A percentile compares a stretch with the other conserved stretches of the same genome.
Evolutionary conservation across 2,329 filamentous ascomycete genomes (phyloP).

Genomic region (Coniella vitis): DNA sequence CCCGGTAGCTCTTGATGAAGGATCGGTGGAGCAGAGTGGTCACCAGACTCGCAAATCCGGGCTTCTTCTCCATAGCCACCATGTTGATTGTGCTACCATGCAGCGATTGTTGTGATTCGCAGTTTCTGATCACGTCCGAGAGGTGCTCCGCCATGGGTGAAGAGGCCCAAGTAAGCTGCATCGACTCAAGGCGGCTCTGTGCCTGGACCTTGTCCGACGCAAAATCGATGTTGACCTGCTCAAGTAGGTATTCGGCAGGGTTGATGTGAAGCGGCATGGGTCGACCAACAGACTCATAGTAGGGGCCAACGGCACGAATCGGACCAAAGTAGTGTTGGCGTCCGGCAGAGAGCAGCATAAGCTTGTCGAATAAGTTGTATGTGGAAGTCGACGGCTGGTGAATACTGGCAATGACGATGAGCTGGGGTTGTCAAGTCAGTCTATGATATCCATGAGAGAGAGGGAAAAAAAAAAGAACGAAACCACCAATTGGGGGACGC

Average conservation of each 20-base stretch:
- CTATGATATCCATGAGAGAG: neutral
- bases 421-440: constrained; percentile 31
- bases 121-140: constrained; percentile 19
- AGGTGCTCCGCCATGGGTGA: constrained; percentile 30
- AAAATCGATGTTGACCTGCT: constrained; percentile 75
- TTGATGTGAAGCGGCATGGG: constrained; percentile 65
- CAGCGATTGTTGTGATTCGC: constrained; percentile 25
- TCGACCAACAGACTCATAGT: constrained; percentile 57
- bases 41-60: constrained; percentile 44
- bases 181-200: constrained; percentile 39
- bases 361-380: constrained; percentile 73
- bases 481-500: too few species aligned
- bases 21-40: constrained; percentile 67
- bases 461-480: neutral
- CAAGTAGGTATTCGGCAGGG: constrained; percentile 73
- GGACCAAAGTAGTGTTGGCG: constrained; percentile 68
- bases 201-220: constrained; percentile 41
- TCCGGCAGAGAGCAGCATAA: constrained; percentile 66
- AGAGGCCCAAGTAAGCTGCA: constrained; percentile 49
- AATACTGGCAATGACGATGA: constrained; percentile 75
- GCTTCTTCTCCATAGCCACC: constrained; percentile 27
- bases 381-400: constrained; percentile 79
- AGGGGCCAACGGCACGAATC: constrained; percentile 47
- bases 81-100: constrained; percentile 20
- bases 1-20: constrained; percentile 78